Base-by-base conservation (phyloP, 306 rosid species). In the Sophora flavescens region DNA sequence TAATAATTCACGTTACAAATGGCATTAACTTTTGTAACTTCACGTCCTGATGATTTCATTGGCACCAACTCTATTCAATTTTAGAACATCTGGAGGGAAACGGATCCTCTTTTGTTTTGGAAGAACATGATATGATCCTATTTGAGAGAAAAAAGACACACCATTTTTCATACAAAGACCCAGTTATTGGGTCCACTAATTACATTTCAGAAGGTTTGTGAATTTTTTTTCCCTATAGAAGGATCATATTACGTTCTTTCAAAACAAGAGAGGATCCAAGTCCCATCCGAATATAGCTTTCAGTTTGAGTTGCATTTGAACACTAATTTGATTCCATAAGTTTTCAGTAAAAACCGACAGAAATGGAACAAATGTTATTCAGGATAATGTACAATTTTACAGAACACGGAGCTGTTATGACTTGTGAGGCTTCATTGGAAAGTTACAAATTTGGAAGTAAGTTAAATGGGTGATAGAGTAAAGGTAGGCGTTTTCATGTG, bases 401-500 rank as follows among this genome's bases (percentile, higher is more conserved):
- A 48, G 3, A 69, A 75, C 10, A 56, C 8, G n/a, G n/a, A 12
- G 69, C 5, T 53, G 51, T 39, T 16, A 62, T 32, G 63, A 60
- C 41, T 39, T 30, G 68, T 32, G 63, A 60, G 7, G 9, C 52
- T 30, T 76, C 79, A 67, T 1, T 35, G 53, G 75, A 65, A 63
- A 64, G 58, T 75, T 54, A 77, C 30, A 36, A 53, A 18, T 53
- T 51, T 9, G 16, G 28, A 52, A 42, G 30, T 65, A 69, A 51
- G 16, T 66, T n/a, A 45, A 75, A 70, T 28, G 51, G 58, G 16
- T 35, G 48, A 39, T 50, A n/a, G 68, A 67, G 76, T 53, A 75
- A 70, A 44, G 76, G 70, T 57, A 56, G 73, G 67, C 35, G 75
- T 45, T 86, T 78, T 68, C 42, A 57, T 79, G 89, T 76, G 68